Evolutionary conservation across 495 filamentous ascomycete species (phyloP), one percentile per base, ranked within the genome.

Genomic region (Extremus antarcticus): DNA sequence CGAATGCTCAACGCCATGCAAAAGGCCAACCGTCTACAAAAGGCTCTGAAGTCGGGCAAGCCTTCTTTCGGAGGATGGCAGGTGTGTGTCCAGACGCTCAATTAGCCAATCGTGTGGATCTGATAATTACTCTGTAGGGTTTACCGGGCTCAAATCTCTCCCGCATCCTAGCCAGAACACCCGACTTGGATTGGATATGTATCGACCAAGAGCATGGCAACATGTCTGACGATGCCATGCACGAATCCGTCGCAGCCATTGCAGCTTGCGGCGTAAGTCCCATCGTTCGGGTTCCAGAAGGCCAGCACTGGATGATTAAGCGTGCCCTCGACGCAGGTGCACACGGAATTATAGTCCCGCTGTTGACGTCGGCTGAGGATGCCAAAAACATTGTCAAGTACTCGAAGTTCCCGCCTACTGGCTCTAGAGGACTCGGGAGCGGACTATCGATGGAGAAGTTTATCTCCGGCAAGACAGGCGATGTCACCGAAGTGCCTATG

Each of bases 171-270:
- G 84, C 84, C 9, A 71, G 82, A 24, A 74, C 81, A 2, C 47
- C 58, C n/a, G 82, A 82, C 4, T 77, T 82, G 1, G 85, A 87
- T 66, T 90, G 84, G 84, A 76, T 88, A 1, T 74, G 84, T 63
- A 79, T 89, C 19, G 87, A 90, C 67, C 81, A 76, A 46, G 84
- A 88, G 65, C 86, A 91, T 69, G 87, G 87, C 19, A 86, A 86
- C 60, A 84, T 90, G 9, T 47, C 50, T 76, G 86, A 91, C 69
- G 79, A 78, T 38, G 76, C 79, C 13, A 92, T 92, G 88, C 88
- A 92, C 63, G 87, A 90, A 56, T 80, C 85, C 2, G 86, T 91
- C 25, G 82, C 85, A 17, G 68, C 70, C 49, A 68, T 73, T 20
- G 67, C 69, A 38, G 63, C 63, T 23, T 64, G 58, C 39, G 65